Percentiles rank a stretch among this genome's conserved stretches.
phyloP scores from a whole-genome alignment of 2,329 filamentous ascomycete genomes.

The Corinectria fuckeliana region DNA sequence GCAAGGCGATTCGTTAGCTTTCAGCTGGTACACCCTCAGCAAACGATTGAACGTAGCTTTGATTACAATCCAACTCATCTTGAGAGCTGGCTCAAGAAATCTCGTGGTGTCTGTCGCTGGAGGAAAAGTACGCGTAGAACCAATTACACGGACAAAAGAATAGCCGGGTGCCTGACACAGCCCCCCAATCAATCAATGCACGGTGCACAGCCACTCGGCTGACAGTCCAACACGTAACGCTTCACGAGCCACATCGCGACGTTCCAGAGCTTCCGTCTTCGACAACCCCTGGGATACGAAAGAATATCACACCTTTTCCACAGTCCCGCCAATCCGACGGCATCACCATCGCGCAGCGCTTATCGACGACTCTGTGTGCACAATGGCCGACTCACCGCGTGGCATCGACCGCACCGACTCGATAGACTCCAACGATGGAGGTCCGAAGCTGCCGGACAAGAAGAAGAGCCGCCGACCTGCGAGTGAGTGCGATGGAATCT shows the following conservation, averaged over 20 bases:
- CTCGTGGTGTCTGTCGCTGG: neutral
- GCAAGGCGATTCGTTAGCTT: neutral
- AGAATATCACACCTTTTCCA: constrained; percentile 26
- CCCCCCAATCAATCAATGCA: constrained; percentile 16
- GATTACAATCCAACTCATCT: neutral
- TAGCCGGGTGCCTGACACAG: constrained; percentile 9
- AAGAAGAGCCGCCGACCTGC: constrained; percentile 91
- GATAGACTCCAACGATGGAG: constrained; percentile 61
- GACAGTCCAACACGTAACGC: constrained; percentile 30
- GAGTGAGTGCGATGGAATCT: constrained; percentile 62
- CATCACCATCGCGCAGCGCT: constrained; percentile 27
- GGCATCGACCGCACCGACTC: constrained; percentile 58
- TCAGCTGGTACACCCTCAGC: neutral
- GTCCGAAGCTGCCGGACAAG: constrained; percentile 68
- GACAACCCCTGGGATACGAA: constrained; percentile 22
- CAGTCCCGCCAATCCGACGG: constrained; percentile 16
- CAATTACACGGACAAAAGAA: constrained; percentile 21
- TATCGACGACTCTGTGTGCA: constrained; percentile 33
- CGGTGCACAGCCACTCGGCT: constrained; percentile 29
- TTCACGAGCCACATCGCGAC: constrained; percentile 32
- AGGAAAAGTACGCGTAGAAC: neutral
- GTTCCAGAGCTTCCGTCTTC: constrained; percentile 18
- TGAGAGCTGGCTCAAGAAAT: neutral
- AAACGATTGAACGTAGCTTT: neutral
- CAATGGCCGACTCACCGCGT: constrained; percentile 57